Evolutionary conservation across 2,329 filamentous ascomycete genomes (phyloP).

Genomic region (Trichophyton benhamiae): DNA sequence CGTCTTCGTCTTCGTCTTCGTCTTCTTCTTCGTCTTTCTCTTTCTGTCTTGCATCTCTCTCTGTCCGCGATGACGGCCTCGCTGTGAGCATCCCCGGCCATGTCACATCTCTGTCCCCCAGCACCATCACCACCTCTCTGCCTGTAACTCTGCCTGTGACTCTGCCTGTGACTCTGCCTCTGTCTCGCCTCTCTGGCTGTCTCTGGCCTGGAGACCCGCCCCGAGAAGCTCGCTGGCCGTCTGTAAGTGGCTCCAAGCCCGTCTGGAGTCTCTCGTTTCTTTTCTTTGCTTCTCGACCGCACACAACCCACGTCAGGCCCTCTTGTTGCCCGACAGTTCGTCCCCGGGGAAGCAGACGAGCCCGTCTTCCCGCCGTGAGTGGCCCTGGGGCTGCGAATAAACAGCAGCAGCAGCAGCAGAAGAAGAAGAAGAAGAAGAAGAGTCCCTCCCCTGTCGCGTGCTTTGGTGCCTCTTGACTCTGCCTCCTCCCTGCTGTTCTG

Average conservation of each 20-base stretch:
- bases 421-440: background rate
- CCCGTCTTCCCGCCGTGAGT: background rate
- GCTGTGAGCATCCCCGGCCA: background rate
- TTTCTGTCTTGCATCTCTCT: too few species aligned
- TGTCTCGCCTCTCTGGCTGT: background rate
- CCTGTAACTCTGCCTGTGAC: background rate
- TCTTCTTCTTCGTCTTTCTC: background rate
- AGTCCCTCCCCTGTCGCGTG: background rate
- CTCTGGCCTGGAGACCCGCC: background rate
- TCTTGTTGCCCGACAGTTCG: conserved; percentile 3
- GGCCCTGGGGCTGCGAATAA: background rate
- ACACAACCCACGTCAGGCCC: conserved; percentile 4
- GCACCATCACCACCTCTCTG: background rate
- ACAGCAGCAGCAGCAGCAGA: too few species aligned
- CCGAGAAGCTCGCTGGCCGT: background rate
- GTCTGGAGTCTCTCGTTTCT: conserved; percentile 8
- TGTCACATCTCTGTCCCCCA: background rate
- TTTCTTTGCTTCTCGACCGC: conserved; percentile 8
- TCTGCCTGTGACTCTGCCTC: background rate
- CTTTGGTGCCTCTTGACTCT: too few species aligned
- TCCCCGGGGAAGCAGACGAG: background rate
- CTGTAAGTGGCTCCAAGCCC: background rate
- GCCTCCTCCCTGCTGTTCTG: background rate
- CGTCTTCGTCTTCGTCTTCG: background rate
- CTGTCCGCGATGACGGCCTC: background rate